Evolutionary conservation across 1,284 basidiomycete genomes (phyloP), one percentile per base, ranked within the genome.

Genomic region (Porogramme epimiltina): DNA sequence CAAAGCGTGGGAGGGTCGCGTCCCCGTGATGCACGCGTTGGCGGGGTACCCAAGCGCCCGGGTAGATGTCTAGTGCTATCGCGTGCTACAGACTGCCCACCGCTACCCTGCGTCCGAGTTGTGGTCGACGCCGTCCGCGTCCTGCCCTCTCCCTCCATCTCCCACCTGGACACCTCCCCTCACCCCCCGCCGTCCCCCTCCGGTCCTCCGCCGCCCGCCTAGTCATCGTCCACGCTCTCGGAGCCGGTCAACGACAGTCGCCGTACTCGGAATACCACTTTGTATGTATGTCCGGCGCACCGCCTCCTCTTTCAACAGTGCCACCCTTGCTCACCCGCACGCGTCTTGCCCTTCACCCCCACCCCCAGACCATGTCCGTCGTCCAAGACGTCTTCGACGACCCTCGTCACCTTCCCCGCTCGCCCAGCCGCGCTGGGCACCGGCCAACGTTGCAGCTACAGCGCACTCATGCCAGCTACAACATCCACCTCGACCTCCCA

Each of bases 351-450:
- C n/a, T n/a, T n/a, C n/a, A n/a, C n/a, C n/a, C n/a, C n/a, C n/a
- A n/a, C n/a, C n/a, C n/a, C n/a, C n/a, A n/a, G n/a, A n/a, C n/a
- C n/a, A n/a, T 13, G 24, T 19, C 42, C 22, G 28, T 10, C 23
- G 45, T 39, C 37, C 19, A 10, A 8, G 13, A 26, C 20, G 13
- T n/a, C 16, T 15, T 22, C n/a, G 23, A 38, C 23, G 33, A 46
- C 33, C 20, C 18, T 9, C 25, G 25, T n/a, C 31, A 26, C 34
- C 44, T 41, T 10, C 38, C 47, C 24, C 54, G 54, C 39, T 43
- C 47, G 0, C 54, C 54, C 26, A 56, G 54, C 31, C 51, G 54
- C 19, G 45, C 49, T 33, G 49, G 47, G 41, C 43, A 54, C 39
- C 57, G 54, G 25, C 39, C 51, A 15, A 51, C 54, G 16, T 47